Base-by-base conservation (phyloP, 768 basidiomycete species). In the Termitomyces bulborhizus region DNA sequence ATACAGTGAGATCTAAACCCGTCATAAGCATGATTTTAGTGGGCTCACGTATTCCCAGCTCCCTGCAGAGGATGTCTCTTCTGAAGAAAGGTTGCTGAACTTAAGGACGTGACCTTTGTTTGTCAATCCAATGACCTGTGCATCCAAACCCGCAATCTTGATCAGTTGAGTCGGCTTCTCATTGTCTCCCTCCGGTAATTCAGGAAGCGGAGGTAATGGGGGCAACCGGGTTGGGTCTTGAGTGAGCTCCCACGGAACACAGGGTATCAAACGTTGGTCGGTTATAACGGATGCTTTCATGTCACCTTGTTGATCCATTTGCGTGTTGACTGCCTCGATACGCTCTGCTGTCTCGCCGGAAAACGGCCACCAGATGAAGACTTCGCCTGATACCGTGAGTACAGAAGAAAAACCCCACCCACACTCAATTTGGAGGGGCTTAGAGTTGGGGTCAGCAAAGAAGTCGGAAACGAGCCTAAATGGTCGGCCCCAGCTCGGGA, bases 321-420 rank as follows among this genome's bases (percentile, higher is more conserved):
- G 70, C 5, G 57, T 63, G 58, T 79, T 73, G 55, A 74, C 75
- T 24, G 63, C 63, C 34, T 66, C 59, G 50, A 83, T 68, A 3
- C 55, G 57, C 9, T 69, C 59, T 16, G 63, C 60, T 63, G 87
- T 73, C 6, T 61, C 59, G 3, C 78, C 82, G 5, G 68, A 65
- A 55, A 76, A 74, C 3, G 87, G 89, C 84, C 85, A 92, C 82
- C 85, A 90, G 4, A 87, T 82, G 58, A 84, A 81, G 43, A 88
- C 84, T 46, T 84, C 80, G 2, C 90, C 89, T n/a, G 77, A 74
- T 57, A 76, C 73, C 8, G 85, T 88, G 62, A 96, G 82, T 31
- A 86, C 73, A 11, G 84, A 79, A n/a, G 86, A 86, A 67, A 88
- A 90, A 13, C 63, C 57, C 93, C 93, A 94, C 42, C 93, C 92